phyloP scores from a whole-genome alignment of 1,284 basidiomycete genomes.

The Mycena citricolor region DNA sequence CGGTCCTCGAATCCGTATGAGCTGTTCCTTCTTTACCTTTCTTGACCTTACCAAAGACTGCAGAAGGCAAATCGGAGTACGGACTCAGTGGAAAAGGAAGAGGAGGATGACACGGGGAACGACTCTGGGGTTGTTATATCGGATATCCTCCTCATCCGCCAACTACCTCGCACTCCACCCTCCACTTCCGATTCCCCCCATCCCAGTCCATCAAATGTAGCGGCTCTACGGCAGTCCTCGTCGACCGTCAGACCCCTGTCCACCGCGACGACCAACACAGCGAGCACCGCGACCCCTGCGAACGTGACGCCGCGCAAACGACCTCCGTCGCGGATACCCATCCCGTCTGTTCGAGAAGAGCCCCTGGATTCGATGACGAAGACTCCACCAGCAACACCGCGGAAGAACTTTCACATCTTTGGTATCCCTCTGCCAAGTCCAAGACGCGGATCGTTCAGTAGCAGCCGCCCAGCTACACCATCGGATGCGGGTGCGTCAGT shows the following conservation, averaged over 20 bases:
- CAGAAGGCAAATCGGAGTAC: slow-evolving; percentile 8
- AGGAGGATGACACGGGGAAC: background rate
- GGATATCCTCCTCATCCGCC: too few species aligned
- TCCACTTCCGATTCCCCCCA: too few species aligned
- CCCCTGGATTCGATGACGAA: too few species aligned
- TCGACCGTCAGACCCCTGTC: slow-evolving; percentile 71
- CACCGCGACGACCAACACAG: slow-evolving; percentile 42
- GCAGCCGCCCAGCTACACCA: slow-evolving; percentile 29
- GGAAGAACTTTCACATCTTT: slow-evolving; percentile 51
- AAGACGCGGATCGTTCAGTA: slow-evolving; percentile 39
- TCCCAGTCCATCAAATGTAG: slow-evolving; percentile 39
- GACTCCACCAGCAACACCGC: slow-evolving; percentile 35
- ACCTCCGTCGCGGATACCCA: slow-evolving; percentile 28
- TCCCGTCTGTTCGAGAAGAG: slow-evolving; percentile 16
- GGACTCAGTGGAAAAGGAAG: slow-evolving; percentile 13
- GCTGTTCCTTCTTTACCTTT: too few species aligned
- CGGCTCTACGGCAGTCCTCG: slow-evolving; percentile 50
- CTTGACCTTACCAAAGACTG: too few species aligned
- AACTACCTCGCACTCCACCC: too few species aligned
- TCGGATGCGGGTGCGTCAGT: slow-evolving; percentile 12
- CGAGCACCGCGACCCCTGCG: slow-evolving; percentile 49
- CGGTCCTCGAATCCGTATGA: too few species aligned
- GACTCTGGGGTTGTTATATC: slow-evolving; percentile 17
- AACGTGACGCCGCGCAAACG: slow-evolving; percentile 51
- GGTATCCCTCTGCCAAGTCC: slow-evolving; percentile 44